Evolutionary conservation across 2,329 filamentous ascomycete species (phyloP), one percentile per base, ranked within the genome.

Genomic region (Trichoderma guizhouense): DNA sequence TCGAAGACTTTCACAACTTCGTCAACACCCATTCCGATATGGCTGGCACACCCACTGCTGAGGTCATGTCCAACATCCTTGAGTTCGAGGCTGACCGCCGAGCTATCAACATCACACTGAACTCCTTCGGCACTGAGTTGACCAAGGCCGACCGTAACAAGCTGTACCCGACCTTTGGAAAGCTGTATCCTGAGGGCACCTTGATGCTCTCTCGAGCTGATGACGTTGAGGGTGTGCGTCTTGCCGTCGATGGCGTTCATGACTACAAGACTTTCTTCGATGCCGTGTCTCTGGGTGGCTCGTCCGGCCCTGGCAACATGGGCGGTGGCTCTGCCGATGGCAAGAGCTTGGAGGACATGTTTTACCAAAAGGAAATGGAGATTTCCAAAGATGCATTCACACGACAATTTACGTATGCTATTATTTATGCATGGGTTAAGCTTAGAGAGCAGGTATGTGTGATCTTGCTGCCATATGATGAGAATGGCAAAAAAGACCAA

Each of bases 341-440:
- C 63, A 94, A 93, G 84, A 98, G 95, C 78, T 83, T 99, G 77
- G 96, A 99, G 81, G 96, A 99, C 79, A 87, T 99, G 85, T 99
- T 99, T 84, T 99, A 99, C 82, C 94, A 98, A 82, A 98, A 97
- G 85, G 96, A 99, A 84, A 98, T 98, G 96, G 95, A 99, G 81
- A 92, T 98, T 74, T 95, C 93, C 71, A 99, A 99, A 87, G 85
- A 92, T 73, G 94, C 95, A 9, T 99, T 99, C 80, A 99, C 96
- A 6, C 89, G 94, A 76, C 96, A 99, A 81, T 99, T 99, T 82
- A 97, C 94, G 15, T 94, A 93, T 77, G 93, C 93, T 43, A 93
- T 98, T 76, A 93, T 99, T 65, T 99, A 98, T 81, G 94, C 94
- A 21, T 99, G 96, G 96, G 93, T 99, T 72, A 98, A 97, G 86